These are phyloP conservation scores for Penstemon eatonii DNA, from an alignment of 257 asterid genomes.

Conservation along the genomic window DNA sequence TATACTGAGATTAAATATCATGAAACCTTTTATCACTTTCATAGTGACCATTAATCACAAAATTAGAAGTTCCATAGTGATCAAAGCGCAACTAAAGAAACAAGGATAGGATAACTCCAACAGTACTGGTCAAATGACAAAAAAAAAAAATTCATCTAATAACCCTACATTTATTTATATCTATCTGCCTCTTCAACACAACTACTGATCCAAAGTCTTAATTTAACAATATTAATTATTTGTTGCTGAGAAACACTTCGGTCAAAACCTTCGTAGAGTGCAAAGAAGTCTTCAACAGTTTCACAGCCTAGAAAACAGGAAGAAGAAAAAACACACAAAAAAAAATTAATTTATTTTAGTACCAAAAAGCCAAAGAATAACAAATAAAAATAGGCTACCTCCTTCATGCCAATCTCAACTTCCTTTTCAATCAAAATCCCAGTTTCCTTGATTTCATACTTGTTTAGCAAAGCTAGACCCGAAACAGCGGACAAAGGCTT, in stretches of 20 bases:
- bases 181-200: too few relatives aligned
- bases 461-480: slow-evolving; percentile 29
- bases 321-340: not conserved
- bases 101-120: too few relatives aligned
- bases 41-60: too few relatives aligned
- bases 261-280: slow-evolving; percentile 19
- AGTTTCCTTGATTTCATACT: slow-evolving; percentile 26
- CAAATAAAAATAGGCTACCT: slow-evolving; percentile 6
- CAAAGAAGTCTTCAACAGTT: slow-evolving; percentile 23
- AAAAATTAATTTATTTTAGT: not conserved
- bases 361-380: not conserved
- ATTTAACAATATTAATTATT: too few relatives aligned
- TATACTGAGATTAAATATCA: too few relatives aligned
- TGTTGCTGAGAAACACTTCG: slow-evolving; percentile 5
- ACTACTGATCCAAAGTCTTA: too few relatives aligned
- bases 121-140: too few relatives aligned
- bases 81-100: too few relatives aligned
- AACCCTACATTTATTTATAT: too few relatives aligned
- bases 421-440: slow-evolving; percentile 36
- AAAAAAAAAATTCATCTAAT: too few relatives aligned
- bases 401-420: slow-evolving; percentile 32
- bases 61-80: too few relatives aligned
- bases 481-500: slow-evolving; percentile 41
- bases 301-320: slow-evolving; percentile 20
- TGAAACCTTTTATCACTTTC: too few relatives aligned